These are phyloP conservation scores for Fusarium sp. DNA, from an alignment of 2,329 filamentous ascomycete species.

Conservation along the genomic window DNA sequence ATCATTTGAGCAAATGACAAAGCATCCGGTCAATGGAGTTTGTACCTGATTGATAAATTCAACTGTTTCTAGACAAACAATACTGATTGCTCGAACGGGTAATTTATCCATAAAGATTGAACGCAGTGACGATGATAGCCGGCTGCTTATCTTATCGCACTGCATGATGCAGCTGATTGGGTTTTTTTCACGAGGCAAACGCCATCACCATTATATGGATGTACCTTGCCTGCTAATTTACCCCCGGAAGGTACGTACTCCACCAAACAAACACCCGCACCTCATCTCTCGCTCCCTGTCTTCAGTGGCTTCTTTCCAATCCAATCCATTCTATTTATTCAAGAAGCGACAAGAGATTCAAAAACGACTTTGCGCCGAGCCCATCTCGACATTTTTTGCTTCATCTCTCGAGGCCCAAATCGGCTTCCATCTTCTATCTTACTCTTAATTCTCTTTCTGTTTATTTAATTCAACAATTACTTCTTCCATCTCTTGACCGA, in stretches of 20 bases:
- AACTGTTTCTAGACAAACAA: background rate
- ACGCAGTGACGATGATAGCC: background rate
- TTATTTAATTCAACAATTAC: slow-evolving; percentile 1
- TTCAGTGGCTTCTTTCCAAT: slow-evolving; percentile 33
- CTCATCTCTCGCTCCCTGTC: slow-evolving; percentile 32
- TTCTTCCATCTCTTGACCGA: background rate
- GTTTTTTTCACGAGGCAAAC: slow-evolving; percentile 17
- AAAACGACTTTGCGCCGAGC: background rate
- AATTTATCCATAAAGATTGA: background rate
- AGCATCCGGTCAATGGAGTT: background rate
- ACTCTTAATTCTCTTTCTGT: background rate
- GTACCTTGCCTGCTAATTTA: slow-evolving; percentile 24
- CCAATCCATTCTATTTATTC: slow-evolving; percentile 12
- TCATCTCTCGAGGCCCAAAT: background rate
- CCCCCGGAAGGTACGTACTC: slow-evolving; percentile 20
- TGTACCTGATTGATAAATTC: background rate
- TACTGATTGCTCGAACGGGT: background rate
- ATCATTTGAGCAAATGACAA: background rate
- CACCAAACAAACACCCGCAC: slow-evolving; percentile 13
- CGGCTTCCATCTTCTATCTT: background rate
- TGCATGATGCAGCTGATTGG: slow-evolving; percentile 25
- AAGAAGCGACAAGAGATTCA: background rate
- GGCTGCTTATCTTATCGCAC: slow-evolving; percentile 36
- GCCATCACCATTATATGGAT: background rate
- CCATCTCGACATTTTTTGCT: background rate